Base-by-base conservation (phyloP, 208 protist species). In the Leishmania gerbilli region DNA sequence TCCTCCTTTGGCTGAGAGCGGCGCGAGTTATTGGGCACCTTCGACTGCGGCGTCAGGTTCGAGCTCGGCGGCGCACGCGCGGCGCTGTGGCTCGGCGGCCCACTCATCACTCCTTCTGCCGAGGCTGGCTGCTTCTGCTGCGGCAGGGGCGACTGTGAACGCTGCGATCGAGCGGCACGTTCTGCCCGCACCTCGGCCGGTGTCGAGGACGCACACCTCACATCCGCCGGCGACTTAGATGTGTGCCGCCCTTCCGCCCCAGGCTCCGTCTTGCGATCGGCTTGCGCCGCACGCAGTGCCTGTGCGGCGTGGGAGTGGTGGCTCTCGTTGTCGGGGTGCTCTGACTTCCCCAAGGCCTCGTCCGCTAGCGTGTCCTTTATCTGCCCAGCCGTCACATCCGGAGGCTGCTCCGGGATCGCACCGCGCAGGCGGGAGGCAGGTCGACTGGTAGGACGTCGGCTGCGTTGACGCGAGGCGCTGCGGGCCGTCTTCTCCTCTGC, bases 341-440 rank as follows among this genome's bases (percentile, higher is more conserved):
- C n/a, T 53, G 49, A 40, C 77, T 74, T 79, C n/a, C 62, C 60
- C 8, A 84, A 47, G 6, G 80, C 71, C 6, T 87, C 85, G 19
- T 87, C 83, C 1, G 84, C 89, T 62, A 94, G 74, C 2, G 65
- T 84, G 76, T 93, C 92, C 74, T 81, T 83, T 24, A 95, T 85
- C 71, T 92, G 76, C 34, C 85, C 81, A 6, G 81, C 90, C 65
- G 79, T 82, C 27, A 89, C 69, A 67, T 95, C 92, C 45, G 89
- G 89, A 42, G 92, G 92, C 84, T 95, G 92, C 79, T 92, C 88
- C 8, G 92, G 90, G 58, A 95, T 93, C 1, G 76, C 87, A 45
- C 87, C 89, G 34, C 90, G 87, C 58, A 93, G 80, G 19, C 45
- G 65, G 45, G 92, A 91, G 45, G 24, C 51, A 21, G 83, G 83